Percentiles rank a stretch among this genome's conserved stretches.
Evolutionary conservation across 371 early-diverging fungal species (phyloP).

Genomic region (Mortierella sp.): DNA sequence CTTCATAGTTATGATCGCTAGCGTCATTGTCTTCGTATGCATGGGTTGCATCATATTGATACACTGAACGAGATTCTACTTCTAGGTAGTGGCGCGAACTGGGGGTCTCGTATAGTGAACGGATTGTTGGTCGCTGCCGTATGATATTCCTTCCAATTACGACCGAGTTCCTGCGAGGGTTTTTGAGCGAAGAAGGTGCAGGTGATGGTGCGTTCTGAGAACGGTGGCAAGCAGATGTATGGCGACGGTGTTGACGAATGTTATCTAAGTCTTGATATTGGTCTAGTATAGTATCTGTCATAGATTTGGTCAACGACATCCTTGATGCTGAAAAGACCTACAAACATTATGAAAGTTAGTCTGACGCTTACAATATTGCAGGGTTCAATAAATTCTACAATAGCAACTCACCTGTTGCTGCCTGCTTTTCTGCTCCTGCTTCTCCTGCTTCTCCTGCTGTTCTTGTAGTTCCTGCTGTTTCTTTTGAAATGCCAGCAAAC

Average conservation of each 20-base stretch:
- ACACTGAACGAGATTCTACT: not conserved
- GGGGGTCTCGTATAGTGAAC: not conserved
- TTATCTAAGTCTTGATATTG: not conserved
- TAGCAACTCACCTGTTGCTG: constrained; percentile 4
- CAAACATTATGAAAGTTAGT: not conserved
- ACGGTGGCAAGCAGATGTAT: not conserved
- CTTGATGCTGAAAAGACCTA: not conserved
- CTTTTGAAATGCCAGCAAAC: constrained; percentile 19
- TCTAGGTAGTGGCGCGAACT: not conserved
- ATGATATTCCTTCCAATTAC: constrained; percentile 11
- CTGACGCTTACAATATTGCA: not conserved
- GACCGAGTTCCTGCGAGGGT: constrained; percentile 18
- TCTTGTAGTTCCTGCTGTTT: constrained; percentile 10
- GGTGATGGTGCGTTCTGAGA: constrained; percentile 6
- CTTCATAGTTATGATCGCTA: not conserved
- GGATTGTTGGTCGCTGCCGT: not conserved
- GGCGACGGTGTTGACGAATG: constrained; percentile 11
- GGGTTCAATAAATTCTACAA: not conserved
- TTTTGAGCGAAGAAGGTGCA: not conserved
- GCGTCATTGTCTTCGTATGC: not conserved
- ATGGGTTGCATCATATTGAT: not conserved
- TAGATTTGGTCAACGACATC: constrained; percentile 13
- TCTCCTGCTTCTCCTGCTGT: not conserved
- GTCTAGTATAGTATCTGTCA: constrained; percentile 11
- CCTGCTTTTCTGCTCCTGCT: not conserved